Percentiles rank a stretch among this genome's conserved stretches.
Evolutionary conservation across 1,284 basidiomycete genomes (phyloP).

Genomic region (Polyporus tsugae): DNA sequence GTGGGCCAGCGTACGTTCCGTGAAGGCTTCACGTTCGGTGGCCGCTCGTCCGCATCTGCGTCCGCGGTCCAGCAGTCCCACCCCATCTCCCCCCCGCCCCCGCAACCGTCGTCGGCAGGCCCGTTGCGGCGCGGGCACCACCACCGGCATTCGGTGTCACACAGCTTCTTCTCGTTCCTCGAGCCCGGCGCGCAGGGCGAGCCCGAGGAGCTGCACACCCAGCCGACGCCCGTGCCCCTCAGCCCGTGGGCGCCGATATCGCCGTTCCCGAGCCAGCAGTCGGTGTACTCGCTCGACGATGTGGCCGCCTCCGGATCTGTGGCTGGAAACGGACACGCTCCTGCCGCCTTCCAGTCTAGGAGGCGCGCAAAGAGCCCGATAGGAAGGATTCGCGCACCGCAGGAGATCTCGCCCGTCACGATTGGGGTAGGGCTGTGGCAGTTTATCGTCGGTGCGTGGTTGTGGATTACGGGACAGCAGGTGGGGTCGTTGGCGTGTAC

Average conservation of each 20-base stretch:
- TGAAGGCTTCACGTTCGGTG: constrained; percentile 74
- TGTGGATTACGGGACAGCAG: constrained; percentile 95
- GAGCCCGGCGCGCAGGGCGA: constrained; percentile 43
- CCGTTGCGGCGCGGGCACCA: constrained; percentile 80
- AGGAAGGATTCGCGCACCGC: constrained; percentile 33
- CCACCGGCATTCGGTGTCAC: constrained; percentile 93
- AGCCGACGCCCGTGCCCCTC: constrained; percentile 57
- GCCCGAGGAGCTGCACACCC: constrained; percentile 51
- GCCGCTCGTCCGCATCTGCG: constrained; percentile 46
- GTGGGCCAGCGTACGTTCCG: constrained; percentile 49
- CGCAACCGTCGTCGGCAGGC: constrained; percentile 40
- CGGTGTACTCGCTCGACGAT: constrained; percentile 20
- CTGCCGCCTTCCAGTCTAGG: constrained; percentile 8
- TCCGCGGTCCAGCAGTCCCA: constrained; percentile 34
- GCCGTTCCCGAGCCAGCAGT: constrained; percentile 42
- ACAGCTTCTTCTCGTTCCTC: constrained; percentile 84
- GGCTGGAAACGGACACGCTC: constrained; percentile 6
- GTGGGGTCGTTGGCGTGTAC: constrained; percentile 89
- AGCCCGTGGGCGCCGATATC: constrained; percentile 63
- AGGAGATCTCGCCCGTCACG: constrained; percentile 39
- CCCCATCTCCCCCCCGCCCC: constrained; percentile 33
- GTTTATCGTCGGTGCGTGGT: constrained; percentile 68
- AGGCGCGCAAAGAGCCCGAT: constrained; percentile 33
- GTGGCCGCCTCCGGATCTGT: constrained; percentile 11
- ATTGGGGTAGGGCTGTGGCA: constrained; percentile 47